phyloP scores from a whole-genome alignment of 2,329 filamentous ascomycete species.

The Simplicillium sp. region DNA sequence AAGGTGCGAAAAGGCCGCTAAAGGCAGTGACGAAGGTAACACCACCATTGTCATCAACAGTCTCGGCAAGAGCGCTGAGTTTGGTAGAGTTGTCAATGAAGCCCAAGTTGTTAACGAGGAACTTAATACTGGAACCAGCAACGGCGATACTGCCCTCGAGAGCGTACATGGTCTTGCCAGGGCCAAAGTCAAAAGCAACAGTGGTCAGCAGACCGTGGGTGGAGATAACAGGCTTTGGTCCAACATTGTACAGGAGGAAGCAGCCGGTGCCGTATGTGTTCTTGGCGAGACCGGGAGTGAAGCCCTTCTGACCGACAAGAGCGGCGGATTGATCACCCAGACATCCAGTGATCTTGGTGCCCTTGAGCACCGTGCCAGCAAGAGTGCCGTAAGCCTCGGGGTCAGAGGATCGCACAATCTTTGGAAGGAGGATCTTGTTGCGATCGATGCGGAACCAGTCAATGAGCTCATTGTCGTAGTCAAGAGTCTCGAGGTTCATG shows the following conservation, averaged over 20 bases:
- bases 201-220: constrained; percentile 68
- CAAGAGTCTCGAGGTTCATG: constrained; percentile 67
- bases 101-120: constrained; percentile 48
- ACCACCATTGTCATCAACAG: constrained; percentile 59
- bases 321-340: constrained; percentile 76
- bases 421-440: constrained; percentile 62
- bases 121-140: constrained; percentile 67
- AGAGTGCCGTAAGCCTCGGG: constrained; percentile 58
- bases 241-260: constrained; percentile 77
- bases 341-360: constrained; percentile 64
- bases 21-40: constrained; percentile 74
- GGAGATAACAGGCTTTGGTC: constrained; percentile 69
- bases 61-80: constrained; percentile 35
- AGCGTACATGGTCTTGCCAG: constrained; percentile 59
- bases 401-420: constrained; percentile 68
- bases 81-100: constrained; percentile 40
- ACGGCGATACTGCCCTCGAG: constrained; percentile 71
- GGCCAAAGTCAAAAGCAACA: constrained; percentile 67
- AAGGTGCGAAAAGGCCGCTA: constrained; percentile 71
- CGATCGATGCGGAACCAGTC: constrained; percentile 67
- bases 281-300: constrained; percentile 67
- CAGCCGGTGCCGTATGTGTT: constrained; percentile 83
- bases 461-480: constrained; percentile 65
- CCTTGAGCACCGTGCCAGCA: constrained; percentile 51
- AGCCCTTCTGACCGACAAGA: constrained; percentile 70